Conservation (phyloP, 1,139 yeast species). For the Barnettozyma hawaiiensis region DNA sequence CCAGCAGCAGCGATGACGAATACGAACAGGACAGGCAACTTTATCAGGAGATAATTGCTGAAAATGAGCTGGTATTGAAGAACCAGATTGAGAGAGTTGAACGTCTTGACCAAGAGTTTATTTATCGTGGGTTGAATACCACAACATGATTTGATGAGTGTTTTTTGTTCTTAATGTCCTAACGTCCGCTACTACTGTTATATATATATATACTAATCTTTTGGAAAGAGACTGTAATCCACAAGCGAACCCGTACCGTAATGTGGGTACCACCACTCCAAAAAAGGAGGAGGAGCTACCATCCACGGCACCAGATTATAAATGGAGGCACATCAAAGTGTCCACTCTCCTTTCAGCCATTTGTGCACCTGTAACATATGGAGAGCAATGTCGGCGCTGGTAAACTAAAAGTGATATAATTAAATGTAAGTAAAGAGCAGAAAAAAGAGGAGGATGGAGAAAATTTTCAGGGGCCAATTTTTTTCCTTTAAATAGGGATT, state of each 20-base stretch:
- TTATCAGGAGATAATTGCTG: constrained; percentile 20
- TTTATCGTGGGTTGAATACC: constrained; percentile 17
- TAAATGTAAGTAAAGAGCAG: constrained; percentile 12
- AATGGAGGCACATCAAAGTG: constrained; percentile 9
- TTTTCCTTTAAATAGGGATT: not conserved
- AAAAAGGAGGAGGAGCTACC: no score
- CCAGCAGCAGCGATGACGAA: constrained; percentile 17
- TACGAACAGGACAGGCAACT: constrained; percentile 15
- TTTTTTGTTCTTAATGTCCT: not conserved
- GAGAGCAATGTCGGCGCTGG: constrained; percentile 14
- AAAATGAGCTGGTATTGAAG: constrained; percentile 19
- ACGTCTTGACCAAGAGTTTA: constrained; percentile 20
- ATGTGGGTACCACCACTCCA: not conserved
- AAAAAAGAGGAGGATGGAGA: not conserved
- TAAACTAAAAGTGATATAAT: constrained; percentile 15
- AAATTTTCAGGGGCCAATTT: not conserved
- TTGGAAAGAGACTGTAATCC: constrained; percentile 12
- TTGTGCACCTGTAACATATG: constrained; percentile 13
- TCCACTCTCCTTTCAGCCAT: constrained; percentile 16
- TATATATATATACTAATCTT: not conserved
- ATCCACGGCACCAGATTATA: constrained; percentile 11
- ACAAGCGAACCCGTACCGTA: constrained; percentile 17
- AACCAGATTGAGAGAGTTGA: constrained; percentile 21
- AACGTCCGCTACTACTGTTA: not conserved
- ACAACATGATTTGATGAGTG: not conserved